Base-by-base conservation (phyloP, 2,329 filamentous ascomycete genomes). In the Scedosporium minutisporum region DNA sequence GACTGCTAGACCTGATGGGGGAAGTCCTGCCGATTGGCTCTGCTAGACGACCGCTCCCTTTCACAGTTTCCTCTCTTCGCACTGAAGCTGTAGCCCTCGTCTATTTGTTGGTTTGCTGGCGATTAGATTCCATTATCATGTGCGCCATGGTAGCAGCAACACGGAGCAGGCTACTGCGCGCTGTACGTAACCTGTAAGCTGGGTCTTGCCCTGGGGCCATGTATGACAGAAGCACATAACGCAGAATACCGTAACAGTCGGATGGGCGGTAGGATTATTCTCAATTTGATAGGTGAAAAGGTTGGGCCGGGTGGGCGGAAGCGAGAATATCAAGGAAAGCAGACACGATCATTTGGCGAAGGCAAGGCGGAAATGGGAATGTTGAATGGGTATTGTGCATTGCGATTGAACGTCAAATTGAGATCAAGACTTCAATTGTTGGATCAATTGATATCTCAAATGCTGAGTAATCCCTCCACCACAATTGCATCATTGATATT, bases 11-110 rank as follows among this genome's bases (percentile, higher is more conserved):
- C 60, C 29, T 14, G 60, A 61, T 51, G 27, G 2, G 60, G 60
- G 60, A 61, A 33, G 60, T 55, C 48, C 48, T 61, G 48, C 60
- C 60, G 60, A 57, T 33, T 33, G 18, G n/a, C 48, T 27, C 21
- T 60, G 58, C 23, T 14, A 23, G 51, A 18, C 23, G 23, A 25
- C 51, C 3, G 18, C 51, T 27, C 51, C 51, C 10, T 18, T 23
- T 18, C 51, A 16, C 18, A 27, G 2, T 27, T 55, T 21, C 23
- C 10, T 16, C 7, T 6, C 21, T 55, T 27, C 51, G 7, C 51
- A 14, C 23, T 23, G 51, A 48, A 18, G 44, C 16, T 7, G 3
- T 6, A 23, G 7, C 23, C 23, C 4, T 25, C 12, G 18, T 23
- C 23, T 27, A 18, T 55, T 38, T 21, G 18, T 55, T 18, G 51